phyloP scores from a whole-genome alignment of 2,329 filamentous ascomycete genomes.

The Claviceps purpurea region DNA sequence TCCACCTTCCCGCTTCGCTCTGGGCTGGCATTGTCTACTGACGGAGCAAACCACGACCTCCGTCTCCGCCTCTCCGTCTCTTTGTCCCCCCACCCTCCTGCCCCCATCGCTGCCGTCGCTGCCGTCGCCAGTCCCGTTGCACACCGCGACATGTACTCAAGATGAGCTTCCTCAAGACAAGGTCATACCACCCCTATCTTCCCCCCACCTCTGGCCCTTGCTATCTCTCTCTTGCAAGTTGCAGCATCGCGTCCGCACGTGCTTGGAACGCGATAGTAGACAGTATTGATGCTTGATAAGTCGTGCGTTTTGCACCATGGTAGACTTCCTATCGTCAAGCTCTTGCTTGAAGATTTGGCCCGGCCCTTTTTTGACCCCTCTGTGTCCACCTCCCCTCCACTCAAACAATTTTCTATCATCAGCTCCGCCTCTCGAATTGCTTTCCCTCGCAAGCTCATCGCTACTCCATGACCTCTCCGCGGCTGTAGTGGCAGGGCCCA shows the following conservation, averaged over 20 bases:
- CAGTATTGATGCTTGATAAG: no score
- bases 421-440: not conserved
- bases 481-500: conserved; percentile 6
- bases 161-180: conserved; percentile 33
- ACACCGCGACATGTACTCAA: conserved; percentile 23
- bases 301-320: not conserved
- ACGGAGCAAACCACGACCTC: not conserved
- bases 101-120: conserved; percentile 1
- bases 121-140: conserved; percentile 12
- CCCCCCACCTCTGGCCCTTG: not conserved
- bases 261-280: no score
- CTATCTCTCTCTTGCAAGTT: not conserved
- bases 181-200: conserved; percentile 11
- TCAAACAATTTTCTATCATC: conserved; percentile 1
- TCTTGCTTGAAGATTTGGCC: not conserved
- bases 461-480: not conserved
- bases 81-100: not conserved
- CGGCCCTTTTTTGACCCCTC: not conserved
- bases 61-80: not conserved
- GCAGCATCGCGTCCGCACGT: no score
- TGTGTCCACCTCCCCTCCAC: not conserved
- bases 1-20: not conserved
- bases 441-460: not conserved
- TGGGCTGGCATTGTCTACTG: not conserved
- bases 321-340: not conserved